Percentiles rank a stretch among this genome's conserved stretches.
Evolutionary conservation across 495 filamentous ascomycete species (phyloP).

Genomic region (Penicillium antarcticum): DNA sequence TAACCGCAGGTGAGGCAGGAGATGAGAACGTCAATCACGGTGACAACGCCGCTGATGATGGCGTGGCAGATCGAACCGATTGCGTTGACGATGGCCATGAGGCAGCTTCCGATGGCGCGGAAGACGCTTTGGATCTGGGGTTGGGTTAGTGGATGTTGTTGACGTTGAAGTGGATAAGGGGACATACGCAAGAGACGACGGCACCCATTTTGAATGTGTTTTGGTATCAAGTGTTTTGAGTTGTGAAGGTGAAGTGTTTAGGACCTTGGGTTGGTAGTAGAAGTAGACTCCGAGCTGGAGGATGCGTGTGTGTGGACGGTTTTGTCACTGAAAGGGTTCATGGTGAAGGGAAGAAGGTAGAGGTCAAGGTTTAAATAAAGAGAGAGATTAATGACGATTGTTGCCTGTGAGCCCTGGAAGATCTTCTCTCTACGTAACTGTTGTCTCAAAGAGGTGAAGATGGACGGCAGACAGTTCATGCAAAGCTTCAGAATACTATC

Average conservation of each 20-base stretch:
- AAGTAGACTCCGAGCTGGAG: conserved; percentile 20
- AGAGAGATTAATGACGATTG: not conserved
- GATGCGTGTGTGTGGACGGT: conserved; percentile 30
- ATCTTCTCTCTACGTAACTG: conserved; percentile 1
- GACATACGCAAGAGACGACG: conserved; percentile 91
- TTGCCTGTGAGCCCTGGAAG: not conserved
- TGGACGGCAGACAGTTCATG: not conserved
- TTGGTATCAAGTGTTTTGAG: not conserved
- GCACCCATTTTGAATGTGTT: conserved; percentile 73
- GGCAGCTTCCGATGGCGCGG: conserved; percentile 75
- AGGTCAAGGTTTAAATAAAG: conserved; percentile 12
- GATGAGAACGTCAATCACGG: conserved; percentile 81
- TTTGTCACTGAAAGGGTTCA: conserved; percentile 34
- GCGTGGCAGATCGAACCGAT: conserved; percentile 70
- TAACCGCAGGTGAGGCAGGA: conserved; percentile 80
- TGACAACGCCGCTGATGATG: conserved; percentile 79
- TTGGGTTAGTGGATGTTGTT: conserved; percentile 14
- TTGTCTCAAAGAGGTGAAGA: not conserved
- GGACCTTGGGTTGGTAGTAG: conserved; percentile 16
- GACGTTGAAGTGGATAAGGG: conserved; percentile 1
- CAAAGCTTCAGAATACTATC: not conserved
- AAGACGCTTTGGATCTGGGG: conserved; percentile 71
- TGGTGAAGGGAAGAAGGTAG: conserved; percentile 7
- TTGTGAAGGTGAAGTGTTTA: conserved; percentile 7
- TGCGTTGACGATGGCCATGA: conserved; percentile 82